phyloP scores from a whole-genome alignment of 768 basidiomycete genomes.

The Calocera cornea region DNA sequence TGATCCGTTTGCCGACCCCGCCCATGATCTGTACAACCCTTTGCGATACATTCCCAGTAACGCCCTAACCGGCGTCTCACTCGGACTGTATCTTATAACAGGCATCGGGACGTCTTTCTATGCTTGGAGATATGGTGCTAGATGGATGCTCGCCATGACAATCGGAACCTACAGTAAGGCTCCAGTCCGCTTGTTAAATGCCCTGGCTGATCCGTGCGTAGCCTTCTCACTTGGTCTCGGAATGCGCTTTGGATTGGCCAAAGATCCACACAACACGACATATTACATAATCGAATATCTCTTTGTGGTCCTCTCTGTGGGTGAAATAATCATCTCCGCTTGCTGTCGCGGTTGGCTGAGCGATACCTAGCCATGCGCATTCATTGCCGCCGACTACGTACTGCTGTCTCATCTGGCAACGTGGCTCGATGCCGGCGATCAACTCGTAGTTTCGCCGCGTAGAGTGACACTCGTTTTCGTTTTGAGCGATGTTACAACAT shows the following conservation, averaged over 20 bases:
- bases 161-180: constrained; percentile 47
- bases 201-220: constrained; percentile 16
- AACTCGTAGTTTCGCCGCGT: constrained; percentile 37
- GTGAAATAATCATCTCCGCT: constrained; percentile 11
- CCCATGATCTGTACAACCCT: constrained; percentile 40
- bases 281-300: constrained; percentile 43
- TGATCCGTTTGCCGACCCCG: constrained; percentile 28
- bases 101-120: constrained; percentile 35
- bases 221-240: constrained; percentile 46
- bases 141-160: constrained; percentile 48
- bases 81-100: constrained; percentile 30
- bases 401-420: constrained; percentile 48
- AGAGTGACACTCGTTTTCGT: constrained; percentile 49
- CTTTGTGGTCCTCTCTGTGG: constrained; percentile 45
- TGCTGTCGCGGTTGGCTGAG: background rate
- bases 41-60: constrained; percentile 45
- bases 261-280: constrained; percentile 33
- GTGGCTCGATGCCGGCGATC: constrained; percentile 34
- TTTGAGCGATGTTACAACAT: constrained; percentile 48
- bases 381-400: constrained; percentile 56
- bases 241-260: constrained; percentile 42
- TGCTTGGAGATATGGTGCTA: constrained; percentile 34
- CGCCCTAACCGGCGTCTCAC: constrained; percentile 37
- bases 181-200: background rate
- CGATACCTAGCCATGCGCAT: constrained; percentile 47